Percentiles rank a stretch among this genome's conserved stretches.
These are phyloP conservation scores for Ganoderma sinense DNA, from an alignment of 1,284 basidiomycete genomes.

Conservation along the genomic window DNA sequence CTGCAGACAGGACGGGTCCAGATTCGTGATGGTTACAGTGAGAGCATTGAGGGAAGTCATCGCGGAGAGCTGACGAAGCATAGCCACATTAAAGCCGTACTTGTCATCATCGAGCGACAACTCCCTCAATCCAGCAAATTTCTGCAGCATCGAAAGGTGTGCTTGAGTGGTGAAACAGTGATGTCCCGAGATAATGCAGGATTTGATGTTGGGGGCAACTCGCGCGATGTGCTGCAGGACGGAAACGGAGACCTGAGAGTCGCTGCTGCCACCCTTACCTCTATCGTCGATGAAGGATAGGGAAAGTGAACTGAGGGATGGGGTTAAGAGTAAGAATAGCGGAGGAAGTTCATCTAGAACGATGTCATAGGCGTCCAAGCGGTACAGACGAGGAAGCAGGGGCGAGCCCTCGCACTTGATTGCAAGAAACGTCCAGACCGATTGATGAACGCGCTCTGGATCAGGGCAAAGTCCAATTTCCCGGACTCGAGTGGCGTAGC, in stretches of 20 bases:
- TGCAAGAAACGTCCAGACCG: background rate
- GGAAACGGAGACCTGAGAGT: background rate
- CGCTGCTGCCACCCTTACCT: background rate
- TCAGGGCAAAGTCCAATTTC: background rate
- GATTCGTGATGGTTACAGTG: background rate
- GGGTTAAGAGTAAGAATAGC: background rate
- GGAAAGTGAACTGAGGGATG: background rate
- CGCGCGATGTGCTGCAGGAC: background rate
- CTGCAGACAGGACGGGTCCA: background rate
- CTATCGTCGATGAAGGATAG: background rate
- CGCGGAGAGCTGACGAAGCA: background rate
- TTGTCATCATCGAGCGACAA: background rate
- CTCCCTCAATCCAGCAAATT: background rate
- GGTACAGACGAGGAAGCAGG: background rate
- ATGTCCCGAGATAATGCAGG: background rate
- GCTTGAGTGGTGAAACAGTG: background rate
- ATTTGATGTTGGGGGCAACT: background rate
- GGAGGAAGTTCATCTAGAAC: background rate
- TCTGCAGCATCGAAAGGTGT: background rate
- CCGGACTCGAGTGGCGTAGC: background rate
- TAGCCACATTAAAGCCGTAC: background rate
- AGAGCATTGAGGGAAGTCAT: background rate
- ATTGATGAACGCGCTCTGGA: background rate
- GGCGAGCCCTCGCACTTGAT: background rate
- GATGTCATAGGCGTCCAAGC: background rate